Evolutionary conservation across 2,329 filamentous ascomycete species (phyloP), one percentile per base, ranked within the genome.

Genomic region (Teratosphaeria pseudoeucalypti): DNA sequence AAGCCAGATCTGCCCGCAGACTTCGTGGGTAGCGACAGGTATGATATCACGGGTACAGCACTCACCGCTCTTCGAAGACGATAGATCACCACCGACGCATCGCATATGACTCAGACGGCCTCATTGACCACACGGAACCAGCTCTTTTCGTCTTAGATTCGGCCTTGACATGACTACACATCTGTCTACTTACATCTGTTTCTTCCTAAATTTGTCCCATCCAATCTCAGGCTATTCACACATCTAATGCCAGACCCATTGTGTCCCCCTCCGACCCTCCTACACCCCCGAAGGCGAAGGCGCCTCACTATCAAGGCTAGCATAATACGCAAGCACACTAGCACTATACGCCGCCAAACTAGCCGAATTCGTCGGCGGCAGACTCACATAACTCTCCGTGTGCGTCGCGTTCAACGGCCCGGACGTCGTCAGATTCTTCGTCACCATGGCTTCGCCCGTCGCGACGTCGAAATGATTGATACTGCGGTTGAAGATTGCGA

Each of bases 371-470:
- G 65, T 66, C 34, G 71, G 69, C 9, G 65, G 65, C 57, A 75
- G 62, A 32, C 71, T 58, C 3, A 73, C 70, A 58, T 67, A 74
- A 9, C 67, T 62, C 56, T 74, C 68, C 1, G 73, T 76, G 54
- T 76, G 74, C 23, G 73, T 76, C 2, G 74, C 70, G 37, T 72
- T 72, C 3, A 72, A 62, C 6, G 61, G 39, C 0, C 74, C 74
- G 12, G 59, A 63, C 1, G 68, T 69, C 2, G 63, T 68, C 19
- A 71, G 62, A n/a, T 71, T 70, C 6, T 61, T 68, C 2, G 73
- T 74, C 6, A 75, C 69, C 26, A 58, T 55, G 56, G 68, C 55
- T 23, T 64, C 65, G 9, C 74, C 74, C 19, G 68, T 70, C 11
- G 74, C 74, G 29, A 76, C 67, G 37, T 74, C 67, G 32, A 66